Evolutionary conservation across 2,329 filamentous ascomycete species (phyloP).

Genomic region (Aspergillus brasiliensis): DNA sequence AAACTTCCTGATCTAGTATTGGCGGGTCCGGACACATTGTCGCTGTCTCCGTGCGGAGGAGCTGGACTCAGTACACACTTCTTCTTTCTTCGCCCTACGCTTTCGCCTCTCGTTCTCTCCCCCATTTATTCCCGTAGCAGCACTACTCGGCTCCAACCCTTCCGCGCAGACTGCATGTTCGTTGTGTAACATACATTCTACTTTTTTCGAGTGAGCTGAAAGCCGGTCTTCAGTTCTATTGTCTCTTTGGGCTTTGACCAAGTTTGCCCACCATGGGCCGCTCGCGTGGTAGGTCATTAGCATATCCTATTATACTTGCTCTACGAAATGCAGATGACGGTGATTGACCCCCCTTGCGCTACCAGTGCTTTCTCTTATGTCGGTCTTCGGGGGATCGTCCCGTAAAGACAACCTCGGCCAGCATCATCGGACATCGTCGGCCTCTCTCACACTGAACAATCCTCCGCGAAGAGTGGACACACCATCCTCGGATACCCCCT

Average conservation of each 20-base stretch:
- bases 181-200: background rate
- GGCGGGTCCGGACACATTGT: constrained; percentile 21
- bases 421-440: constrained; percentile 29
- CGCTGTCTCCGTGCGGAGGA: constrained; percentile 22
- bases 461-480: constrained; percentile 33
- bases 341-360: constrained; percentile 31
- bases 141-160: background rate
- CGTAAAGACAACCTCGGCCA: constrained; percentile 38
- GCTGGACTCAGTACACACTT: constrained; percentile 17
- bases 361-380: constrained; percentile 85
- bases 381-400: constrained; percentile 50
- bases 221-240: constrained; percentile 20
- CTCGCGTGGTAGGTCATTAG: constrained; percentile 40
- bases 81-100: constrained; percentile 4
- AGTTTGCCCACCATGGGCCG: constrained; percentile 35
- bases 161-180: background rate
- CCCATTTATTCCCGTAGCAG: background rate
- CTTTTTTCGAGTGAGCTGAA: constrained; percentile 4
- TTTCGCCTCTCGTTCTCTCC: constrained; percentile 8
- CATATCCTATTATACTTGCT: constrained; percentile 2
- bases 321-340: constrained; percentile 1
- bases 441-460: constrained; percentile 22
- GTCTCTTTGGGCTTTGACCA: constrained; percentile 2
- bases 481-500: constrained; percentile 39
- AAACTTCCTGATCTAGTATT: constrained; percentile 18